Evolutionary conservation across 2,329 filamentous ascomycete genomes (phyloP), one percentile per base, ranked within the genome.

Genomic region (Microsporum audouinii): DNA sequence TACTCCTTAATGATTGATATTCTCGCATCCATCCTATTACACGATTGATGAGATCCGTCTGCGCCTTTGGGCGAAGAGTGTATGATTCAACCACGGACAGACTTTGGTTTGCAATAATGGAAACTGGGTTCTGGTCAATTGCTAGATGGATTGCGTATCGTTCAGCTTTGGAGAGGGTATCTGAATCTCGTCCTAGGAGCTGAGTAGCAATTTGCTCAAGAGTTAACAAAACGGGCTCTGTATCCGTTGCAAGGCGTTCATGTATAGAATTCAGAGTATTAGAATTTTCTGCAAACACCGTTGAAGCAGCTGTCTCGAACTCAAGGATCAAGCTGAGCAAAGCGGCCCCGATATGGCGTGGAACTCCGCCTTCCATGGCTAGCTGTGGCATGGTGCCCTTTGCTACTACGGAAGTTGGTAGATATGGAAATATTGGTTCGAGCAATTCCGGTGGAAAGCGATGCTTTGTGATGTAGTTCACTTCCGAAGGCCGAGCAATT

Each of bases 11-110:
- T 59, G 85, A 78, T 63, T 80, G 78, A 70, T 80, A 82, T 57
- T 80, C 76, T 57, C 82, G 78, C 27, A 84, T 74, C 84, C 84
- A 86, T 14, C 72, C 68, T 12, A 76, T 74, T 3, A 85, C 82
- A 23, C 74, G 73, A 43, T 80, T 73, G 6, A 84, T 72, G 12
- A 75, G 69, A 17, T 72, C 67, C 1, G 80, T 76, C 43, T 83
- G 76, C 29, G 75, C 70, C 62, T 79, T 80, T 3, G 82, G 79
- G 27, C 80, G 75, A 23, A 86, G 66, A 71, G 70, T 78, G 76
- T 68, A 82, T 67, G 62, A 71, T 57, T 72, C 68, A 7, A 69
- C 66, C 36, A 75, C 73, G 2, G 72, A 63, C 17, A 71, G 71
- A 27, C 66, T 69, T 17, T 66, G 67, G 53, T 75, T 72, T 38